Evolutionary conservation across 352 stramenopile species (phyloP).

Genomic region (Phytophthora sansomeana): DNA sequence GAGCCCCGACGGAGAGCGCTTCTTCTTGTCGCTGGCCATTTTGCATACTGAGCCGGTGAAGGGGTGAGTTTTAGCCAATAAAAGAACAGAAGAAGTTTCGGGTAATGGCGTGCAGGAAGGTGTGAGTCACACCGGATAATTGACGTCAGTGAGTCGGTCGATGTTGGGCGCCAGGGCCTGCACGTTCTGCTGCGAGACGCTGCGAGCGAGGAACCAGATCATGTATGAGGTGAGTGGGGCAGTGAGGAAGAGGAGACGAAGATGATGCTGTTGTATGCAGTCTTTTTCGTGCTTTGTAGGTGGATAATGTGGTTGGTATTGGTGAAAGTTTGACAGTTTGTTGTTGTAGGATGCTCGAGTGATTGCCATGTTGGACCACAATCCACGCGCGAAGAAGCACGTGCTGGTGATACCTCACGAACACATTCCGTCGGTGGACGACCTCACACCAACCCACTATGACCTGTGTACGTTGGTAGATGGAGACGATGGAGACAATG

Average conservation of each 20-base stretch:
- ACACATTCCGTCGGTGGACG: constrained; percentile 65
- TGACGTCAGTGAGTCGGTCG: not conserved
- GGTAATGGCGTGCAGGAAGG: not conserved
- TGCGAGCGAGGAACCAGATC: constrained; percentile 55
- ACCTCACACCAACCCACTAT: constrained; percentile 49
- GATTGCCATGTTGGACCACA: constrained; percentile 68
- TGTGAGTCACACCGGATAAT: not conserved
- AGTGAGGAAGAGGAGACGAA: not conserved
- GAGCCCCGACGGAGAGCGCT: constrained; percentile 16
- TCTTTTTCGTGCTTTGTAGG: no score
- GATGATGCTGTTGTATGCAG: no score
- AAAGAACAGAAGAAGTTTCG: not conserved
- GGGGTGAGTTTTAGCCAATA: not conserved
- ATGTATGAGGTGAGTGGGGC: constrained; percentile 55
- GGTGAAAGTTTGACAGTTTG: constrained; percentile 1
- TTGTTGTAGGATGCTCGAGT: constrained; percentile 59
- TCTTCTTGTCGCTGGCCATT: constrained; percentile 44
- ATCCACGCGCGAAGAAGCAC: constrained; percentile 61
- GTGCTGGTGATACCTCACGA: constrained; percentile 70
- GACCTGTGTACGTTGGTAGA: constrained; percentile 47
- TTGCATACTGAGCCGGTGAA: constrained; percentile 19
- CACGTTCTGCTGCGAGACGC: constrained; percentile 66
- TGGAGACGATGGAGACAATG: not conserved
- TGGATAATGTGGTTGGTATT: no score
- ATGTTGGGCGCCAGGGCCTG: constrained; percentile 50